Conservation (phyloP, 2,329 filamentous ascomycete genomes). For the Pleoardoris graminearum region DNA sequence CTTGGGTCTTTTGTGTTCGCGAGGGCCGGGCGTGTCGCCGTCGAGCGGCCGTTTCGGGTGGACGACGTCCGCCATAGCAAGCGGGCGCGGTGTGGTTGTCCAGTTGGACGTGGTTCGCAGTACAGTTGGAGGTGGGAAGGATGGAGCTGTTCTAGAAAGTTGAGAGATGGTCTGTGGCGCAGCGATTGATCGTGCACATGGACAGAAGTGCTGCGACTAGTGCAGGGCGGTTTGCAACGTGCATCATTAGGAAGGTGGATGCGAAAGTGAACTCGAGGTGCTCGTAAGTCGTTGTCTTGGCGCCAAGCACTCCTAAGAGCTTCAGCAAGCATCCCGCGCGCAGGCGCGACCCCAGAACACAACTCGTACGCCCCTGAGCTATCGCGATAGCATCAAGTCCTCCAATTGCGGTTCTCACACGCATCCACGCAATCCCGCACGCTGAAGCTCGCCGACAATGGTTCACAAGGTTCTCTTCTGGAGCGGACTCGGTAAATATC, state of each 20-base stretch:
- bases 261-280: neutral
- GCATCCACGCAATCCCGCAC: slow-evolving; percentile 10
- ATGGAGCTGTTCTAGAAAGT: no score
- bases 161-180: no score
- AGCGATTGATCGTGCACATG: neutral
- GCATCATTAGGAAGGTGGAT: slow-evolving; percentile 9
- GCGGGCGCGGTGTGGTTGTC: slow-evolving; percentile 6
- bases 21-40: slow-evolving; percentile 32
- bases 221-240: no score
- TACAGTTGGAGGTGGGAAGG: neutral
- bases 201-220: neutral
- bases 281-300: slow-evolving; percentile 16
- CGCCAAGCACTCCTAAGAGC: slow-evolving; percentile 26
- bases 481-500: slow-evolving; percentile 82
- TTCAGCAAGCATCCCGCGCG: slow-evolving; percentile 18
- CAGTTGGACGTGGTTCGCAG: neutral
- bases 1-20: slow-evolving; percentile 64
- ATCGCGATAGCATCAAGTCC: slow-evolving; percentile 17
- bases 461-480: slow-evolving; percentile 73
- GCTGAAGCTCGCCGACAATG: slow-evolving; percentile 42
- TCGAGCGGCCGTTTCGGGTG: slow-evolving; percentile 36
- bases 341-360: slow-evolving; percentile 29
- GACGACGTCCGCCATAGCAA: slow-evolving; percentile 38
- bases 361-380: slow-evolving; percentile 13
- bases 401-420: slow-evolving; percentile 20